Evolutionary conservation across 2,329 filamentous ascomycete species (phyloP).

Genomic region (Aspergillus pseudoglaucus): DNA sequence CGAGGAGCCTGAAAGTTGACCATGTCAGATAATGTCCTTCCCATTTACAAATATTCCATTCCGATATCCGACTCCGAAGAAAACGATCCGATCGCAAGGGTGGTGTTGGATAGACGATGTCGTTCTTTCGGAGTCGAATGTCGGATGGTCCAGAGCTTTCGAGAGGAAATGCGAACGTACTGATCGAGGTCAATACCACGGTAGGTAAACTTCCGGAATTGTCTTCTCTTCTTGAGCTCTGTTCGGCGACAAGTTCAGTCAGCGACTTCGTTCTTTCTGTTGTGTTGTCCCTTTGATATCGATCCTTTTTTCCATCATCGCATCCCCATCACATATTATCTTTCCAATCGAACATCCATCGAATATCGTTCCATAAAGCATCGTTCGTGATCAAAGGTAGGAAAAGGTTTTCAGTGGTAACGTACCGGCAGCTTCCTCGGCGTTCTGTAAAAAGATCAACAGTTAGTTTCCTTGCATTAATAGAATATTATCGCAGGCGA

Average conservation of each 20-base stretch:
- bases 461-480: not conserved
- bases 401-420: conserved; percentile 19
- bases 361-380: conserved; percentile 1
- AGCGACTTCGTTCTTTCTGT: conserved; percentile 17
- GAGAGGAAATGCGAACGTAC: conserved; percentile 53
- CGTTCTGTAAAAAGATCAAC: conserved; percentile 58
- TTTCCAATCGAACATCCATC: not conserved
- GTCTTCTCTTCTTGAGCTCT: conserved; percentile 99
- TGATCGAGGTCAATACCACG: conserved; percentile 98
- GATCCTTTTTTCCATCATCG: conserved; percentile 1
- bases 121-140: conserved; percentile 12
- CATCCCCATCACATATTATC: conserved; percentile 4
- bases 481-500: not conserved
- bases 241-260: conserved; percentile 28
- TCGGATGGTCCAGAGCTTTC: conserved; percentile 4
- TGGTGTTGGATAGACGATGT: not conserved
- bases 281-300: conserved; percentile 5
- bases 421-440: conserved; percentile 86
- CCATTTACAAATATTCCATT: too few species aligned
- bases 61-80: conserved; percentile 6
- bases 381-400: conserved; percentile 10
- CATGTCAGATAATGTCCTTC: conserved; percentile 20
- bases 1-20: conserved; percentile 70
- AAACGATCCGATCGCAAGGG: not conserved
- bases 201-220: conserved; percentile 99